Evolutionary conservation across 768 basidiomycete species (phyloP), one percentile per base, ranked within the genome.

Genomic region (Mycena albidolilacea): DNA sequence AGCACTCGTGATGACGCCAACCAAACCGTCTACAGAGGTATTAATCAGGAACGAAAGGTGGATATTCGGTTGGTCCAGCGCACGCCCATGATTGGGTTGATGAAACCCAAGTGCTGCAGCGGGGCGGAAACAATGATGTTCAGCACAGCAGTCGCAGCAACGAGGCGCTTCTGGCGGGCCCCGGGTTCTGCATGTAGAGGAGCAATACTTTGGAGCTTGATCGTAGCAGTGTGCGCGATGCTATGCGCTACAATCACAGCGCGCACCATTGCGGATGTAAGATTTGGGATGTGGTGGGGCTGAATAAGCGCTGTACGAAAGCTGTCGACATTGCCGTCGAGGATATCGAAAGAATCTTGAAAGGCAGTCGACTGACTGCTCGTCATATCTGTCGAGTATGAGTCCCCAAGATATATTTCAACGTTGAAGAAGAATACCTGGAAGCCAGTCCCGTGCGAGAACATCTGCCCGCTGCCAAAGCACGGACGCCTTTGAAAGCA

Each of bases 201-300:
- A 64, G 81, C 78, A 15, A 78, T 76, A 12, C 69, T 68, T 67
- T 85, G 82, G 2, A 87, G 81, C 60, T 81, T 80, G 59, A 86
- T 83, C 1, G 79, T 77, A 7, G 85, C 82, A 12, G 81, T 78
- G 30, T 81, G 78, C 17, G 83, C 77, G 21, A 86, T 75, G 46
- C 81, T 82, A 60, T 82, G 82, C 5, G 80, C 82, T 1, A 85
- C 73, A 15, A 82, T 69, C 17, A 83, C 38, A 64, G 68, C 39
- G 21, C 71, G 70, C 7, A 37, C 48, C 61, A 61, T 69, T 2
- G 64, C 39, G 4, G 69, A 43, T 10, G 65, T 68, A 1, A 57
- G 43, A 12, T 21, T 10, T 46, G 37, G 7, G n/a, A 64, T 46
- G 11, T 7, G 21, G 39, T 38, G 54, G 63, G 30, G 79, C 50